Conservation (phyloP, 495 filamentous ascomycete species). For the Xylaria sp. region DNA sequence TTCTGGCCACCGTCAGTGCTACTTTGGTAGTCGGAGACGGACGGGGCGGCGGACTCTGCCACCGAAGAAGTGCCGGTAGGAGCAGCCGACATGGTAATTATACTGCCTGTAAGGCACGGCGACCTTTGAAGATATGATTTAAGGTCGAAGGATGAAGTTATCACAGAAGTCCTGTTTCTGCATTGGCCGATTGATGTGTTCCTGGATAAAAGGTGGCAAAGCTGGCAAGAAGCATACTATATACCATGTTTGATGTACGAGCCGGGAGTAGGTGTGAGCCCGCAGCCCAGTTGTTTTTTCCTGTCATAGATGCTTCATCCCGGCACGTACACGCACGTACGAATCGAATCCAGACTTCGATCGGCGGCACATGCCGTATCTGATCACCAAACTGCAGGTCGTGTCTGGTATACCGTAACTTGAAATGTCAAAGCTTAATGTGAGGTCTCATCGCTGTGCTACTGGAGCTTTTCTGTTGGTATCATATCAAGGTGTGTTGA, state of each 20-base stretch:
- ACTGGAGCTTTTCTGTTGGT: not conserved
- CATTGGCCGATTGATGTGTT: not conserved
- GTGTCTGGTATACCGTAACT: not conserved
- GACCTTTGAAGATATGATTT: not conserved
- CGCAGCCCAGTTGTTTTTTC: not conserved
- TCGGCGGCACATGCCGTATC: conserved; percentile 5
- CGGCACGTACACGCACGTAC: not conserved
- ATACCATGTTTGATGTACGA: not conserved
- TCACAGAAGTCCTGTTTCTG: not conserved
- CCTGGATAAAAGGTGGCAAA: not conserved
- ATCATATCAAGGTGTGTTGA: conserved; percentile 10
- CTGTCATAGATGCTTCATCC: not conserved
- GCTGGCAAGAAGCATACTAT: conserved; percentile 17
- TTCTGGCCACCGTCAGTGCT: not conserved
- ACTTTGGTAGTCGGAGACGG: conserved; percentile 18
- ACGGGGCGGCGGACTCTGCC: conserved; percentile 1
- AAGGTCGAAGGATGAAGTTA: not conserved
- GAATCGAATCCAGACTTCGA: not conserved
- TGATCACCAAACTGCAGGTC: not conserved
- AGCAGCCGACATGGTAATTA: conserved; percentile 15
- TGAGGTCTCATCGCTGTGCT: not conserved
- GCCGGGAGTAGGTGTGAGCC: not conserved
- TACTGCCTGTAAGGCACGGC: not conserved
- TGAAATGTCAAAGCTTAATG: not conserved
- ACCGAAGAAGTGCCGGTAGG: not conserved